Conservation (phyloP, 108 stramenopile genomes). For the Mayamaea pseudoterrestris region DNA sequence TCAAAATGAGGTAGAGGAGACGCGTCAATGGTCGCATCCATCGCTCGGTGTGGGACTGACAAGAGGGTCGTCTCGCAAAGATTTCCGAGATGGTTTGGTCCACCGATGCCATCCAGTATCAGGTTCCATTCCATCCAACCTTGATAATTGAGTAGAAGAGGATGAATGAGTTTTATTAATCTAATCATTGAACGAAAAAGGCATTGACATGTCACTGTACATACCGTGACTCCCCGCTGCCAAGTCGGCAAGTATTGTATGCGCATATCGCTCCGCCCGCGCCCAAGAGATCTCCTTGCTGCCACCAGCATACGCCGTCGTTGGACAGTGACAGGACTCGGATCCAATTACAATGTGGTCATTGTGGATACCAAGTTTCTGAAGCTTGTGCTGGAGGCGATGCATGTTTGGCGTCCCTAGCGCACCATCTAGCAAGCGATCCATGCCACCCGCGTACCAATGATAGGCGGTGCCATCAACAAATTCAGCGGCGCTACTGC, state of each 20-base stretch:
- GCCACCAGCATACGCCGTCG: slow-evolving; percentile 74
- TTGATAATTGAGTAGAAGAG: too few relatives aligned
- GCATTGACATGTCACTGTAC: too few relatives aligned
- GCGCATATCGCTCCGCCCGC: slow-evolving; percentile 82
- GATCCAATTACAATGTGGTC: slow-evolving; percentile 36
- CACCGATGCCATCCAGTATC: slow-evolving; percentile 66
- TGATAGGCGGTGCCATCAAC: slow-evolving; percentile 88
- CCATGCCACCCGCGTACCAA: slow-evolving; percentile 86
- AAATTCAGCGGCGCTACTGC: slow-evolving; percentile 45
- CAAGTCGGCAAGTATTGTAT: slow-evolving; percentile 87
- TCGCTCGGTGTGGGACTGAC: slow-evolving; percentile 71
- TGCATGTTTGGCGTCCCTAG: slow-evolving; percentile 73
- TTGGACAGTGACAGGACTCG: slow-evolving; percentile 75
- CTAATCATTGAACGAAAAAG: too few relatives aligned
- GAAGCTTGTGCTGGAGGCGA: slow-evolving; percentile 33
- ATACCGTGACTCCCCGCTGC: slow-evolving; percentile 81
- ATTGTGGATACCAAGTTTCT: slow-evolving; percentile 18
- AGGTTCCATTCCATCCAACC: slow-evolving; percentile 2
- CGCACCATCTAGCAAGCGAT: slow-evolving; percentile 83
- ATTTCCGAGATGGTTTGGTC: slow-evolving; percentile 90
- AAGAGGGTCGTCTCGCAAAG: slow-evolving; percentile 82
- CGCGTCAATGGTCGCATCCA: slow-evolving; percentile 16
- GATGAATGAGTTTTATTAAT: too few relatives aligned
- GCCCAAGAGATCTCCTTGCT: slow-evolving; percentile 61
- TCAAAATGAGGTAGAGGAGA: slow-evolving; percentile 48